Percentiles rank a stretch among this genome's conserved stretches.
These are phyloP conservation scores for Peltaster fructicola DNA, from an alignment of 2,329 filamentous ascomycete genomes.

Conservation along the genomic window DNA sequence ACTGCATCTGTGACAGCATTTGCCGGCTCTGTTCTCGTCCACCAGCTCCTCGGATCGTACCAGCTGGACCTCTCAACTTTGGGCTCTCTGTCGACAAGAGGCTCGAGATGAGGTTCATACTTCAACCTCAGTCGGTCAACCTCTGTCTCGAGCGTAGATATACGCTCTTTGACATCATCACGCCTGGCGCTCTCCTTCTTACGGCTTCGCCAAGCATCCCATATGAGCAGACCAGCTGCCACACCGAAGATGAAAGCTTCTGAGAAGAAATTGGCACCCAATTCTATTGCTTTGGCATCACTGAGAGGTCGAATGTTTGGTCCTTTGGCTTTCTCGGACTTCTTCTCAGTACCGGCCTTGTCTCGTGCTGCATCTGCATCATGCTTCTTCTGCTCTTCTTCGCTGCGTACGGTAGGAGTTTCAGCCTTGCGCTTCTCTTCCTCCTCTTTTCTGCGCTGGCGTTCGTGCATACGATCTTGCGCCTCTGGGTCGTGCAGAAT, in stretches of 20 bases:
- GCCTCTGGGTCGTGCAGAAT: slow-evolving; percentile 44
- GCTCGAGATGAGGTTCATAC: slow-evolving; percentile 16
- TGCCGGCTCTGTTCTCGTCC: slow-evolving; percentile 7
- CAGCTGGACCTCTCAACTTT: slow-evolving; percentile 13
- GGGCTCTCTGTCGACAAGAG: slow-evolving; percentile 18
- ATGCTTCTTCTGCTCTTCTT: slow-evolving; percentile 39
- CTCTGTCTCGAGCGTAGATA: slow-evolving; percentile 38
- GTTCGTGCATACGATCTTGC: slow-evolving; percentile 32
- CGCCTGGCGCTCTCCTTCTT: slow-evolving; percentile 42
- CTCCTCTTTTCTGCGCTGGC: slow-evolving; percentile 38
- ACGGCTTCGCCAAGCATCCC: slow-evolving; percentile 42
- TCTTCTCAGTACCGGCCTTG: slow-evolving; percentile 22
- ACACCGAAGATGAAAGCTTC: slow-evolving; percentile 50
- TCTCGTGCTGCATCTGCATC: slow-evolving; percentile 30
- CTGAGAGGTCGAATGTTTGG: slow-evolving; percentile 43
- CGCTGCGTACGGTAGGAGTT: slow-evolving; percentile 43
- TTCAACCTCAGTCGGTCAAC: slow-evolving; percentile 20
- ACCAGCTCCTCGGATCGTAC: slow-evolving; percentile 16
- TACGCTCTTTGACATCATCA: slow-evolving; percentile 41
- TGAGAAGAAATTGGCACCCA: slow-evolving; percentile 50
- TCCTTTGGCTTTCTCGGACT: slow-evolving; percentile 25
- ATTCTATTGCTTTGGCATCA: slow-evolving; percentile 51
- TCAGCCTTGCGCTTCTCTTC: slow-evolving; percentile 33
- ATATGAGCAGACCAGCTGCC: slow-evolving; percentile 43
- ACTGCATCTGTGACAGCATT: too few relatives aligned